Conservation (phyloP, 148 eudicot species). For the Beta vulgaris region DNA sequence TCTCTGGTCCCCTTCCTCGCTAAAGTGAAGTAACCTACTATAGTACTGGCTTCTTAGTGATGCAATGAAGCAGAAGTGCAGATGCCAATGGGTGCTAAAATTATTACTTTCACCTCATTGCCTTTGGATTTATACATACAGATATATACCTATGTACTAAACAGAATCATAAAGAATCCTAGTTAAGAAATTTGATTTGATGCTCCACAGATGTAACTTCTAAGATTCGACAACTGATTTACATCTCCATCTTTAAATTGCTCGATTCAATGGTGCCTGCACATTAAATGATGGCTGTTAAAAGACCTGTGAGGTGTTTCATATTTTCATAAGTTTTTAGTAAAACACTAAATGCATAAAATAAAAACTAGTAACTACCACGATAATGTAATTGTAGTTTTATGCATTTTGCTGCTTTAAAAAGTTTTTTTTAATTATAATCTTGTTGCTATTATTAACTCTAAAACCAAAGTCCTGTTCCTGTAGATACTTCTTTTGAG, state of each 20-base stretch:
- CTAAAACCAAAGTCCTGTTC: neutral
- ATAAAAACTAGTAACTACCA: neutral
- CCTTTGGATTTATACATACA: slow-evolving; percentile 33
- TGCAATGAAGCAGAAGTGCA: slow-evolving; percentile 21
- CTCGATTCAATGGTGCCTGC: slow-evolving; percentile 63
- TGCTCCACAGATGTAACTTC: slow-evolving; percentile 19
- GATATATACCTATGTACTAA: slow-evolving; percentile 31
- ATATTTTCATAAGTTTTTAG: neutral
- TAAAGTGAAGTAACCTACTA: neutral
- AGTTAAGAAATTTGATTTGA: slow-evolving; percentile 25
- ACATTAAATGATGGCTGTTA: slow-evolving; percentile 21
- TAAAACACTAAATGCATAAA: slow-evolving; percentile 9
- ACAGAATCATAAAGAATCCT: slow-evolving; percentile 25
- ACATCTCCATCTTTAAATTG: slow-evolving; percentile 71
- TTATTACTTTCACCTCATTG: slow-evolving; percentile 23
- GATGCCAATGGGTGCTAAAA: slow-evolving; percentile 23
- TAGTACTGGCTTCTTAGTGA: slow-evolving; percentile 10
- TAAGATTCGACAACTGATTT: slow-evolving; percentile 14
- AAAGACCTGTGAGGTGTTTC: slow-evolving; percentile 7
- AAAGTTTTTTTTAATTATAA: too few relatives aligned
- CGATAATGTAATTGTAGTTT: neutral
- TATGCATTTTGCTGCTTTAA: too few relatives aligned
- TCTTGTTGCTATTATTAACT: neutral
- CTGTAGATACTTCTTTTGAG: neutral
- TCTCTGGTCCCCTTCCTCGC: slow-evolving; percentile 10